Evolutionary conservation across 306 rosid genomes (phyloP).

Genomic region (Canavalia gladiata): DNA sequence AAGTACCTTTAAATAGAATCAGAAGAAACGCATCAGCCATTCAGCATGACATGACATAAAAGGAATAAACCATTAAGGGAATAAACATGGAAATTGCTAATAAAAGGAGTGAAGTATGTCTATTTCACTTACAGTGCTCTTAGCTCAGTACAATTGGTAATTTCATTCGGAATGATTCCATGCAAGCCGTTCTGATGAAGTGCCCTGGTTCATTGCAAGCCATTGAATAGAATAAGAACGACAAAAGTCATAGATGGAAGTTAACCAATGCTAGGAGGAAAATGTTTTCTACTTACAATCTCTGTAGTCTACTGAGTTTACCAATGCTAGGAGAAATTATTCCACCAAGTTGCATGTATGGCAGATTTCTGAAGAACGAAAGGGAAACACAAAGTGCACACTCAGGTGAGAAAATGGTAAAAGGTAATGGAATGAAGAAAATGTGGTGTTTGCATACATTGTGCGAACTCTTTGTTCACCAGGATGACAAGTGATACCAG

Average conservation of each 20-base stretch:
- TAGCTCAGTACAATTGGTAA: slow-evolving; percentile 87
- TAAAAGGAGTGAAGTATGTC: not conserved
- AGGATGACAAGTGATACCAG: slow-evolving; percentile 88
- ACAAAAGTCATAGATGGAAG: not conserved
- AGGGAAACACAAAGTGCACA: slow-evolving; percentile 40
- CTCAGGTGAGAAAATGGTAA: not conserved
- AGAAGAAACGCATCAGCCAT: slow-evolving; percentile 4
- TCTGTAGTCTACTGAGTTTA: slow-evolving; percentile 85
- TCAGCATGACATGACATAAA: not conserved
- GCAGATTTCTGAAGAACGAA: slow-evolving; percentile 74
- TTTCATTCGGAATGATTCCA: slow-evolving; percentile 87
- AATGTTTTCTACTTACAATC: slow-evolving; percentile 72
- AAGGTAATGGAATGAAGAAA: slow-evolving; percentile 14
- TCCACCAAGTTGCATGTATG: slow-evolving; percentile 92
- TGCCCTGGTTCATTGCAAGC: slow-evolving; percentile 70
- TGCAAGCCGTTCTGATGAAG: slow-evolving; percentile 93
- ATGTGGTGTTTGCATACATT: slow-evolving; percentile 61
- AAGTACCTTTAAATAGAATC: slow-evolving; percentile 69
- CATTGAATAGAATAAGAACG: slow-evolving; percentile 18
- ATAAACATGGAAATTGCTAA: slow-evolving; percentile 18
- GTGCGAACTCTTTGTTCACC: slow-evolving; percentile 76
- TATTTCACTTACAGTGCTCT: slow-evolving; percentile 80
- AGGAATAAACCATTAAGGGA: not conserved
- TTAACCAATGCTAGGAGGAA: slow-evolving; percentile 5
- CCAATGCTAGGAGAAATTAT: slow-evolving; percentile 93